A percentile compares a stretch with the other conserved stretches of the same genome.
These are phyloP conservation scores for Kodamaea leandrae DNA, from an alignment of 805 yeast genomes.

Conservation along the genomic window DNA sequence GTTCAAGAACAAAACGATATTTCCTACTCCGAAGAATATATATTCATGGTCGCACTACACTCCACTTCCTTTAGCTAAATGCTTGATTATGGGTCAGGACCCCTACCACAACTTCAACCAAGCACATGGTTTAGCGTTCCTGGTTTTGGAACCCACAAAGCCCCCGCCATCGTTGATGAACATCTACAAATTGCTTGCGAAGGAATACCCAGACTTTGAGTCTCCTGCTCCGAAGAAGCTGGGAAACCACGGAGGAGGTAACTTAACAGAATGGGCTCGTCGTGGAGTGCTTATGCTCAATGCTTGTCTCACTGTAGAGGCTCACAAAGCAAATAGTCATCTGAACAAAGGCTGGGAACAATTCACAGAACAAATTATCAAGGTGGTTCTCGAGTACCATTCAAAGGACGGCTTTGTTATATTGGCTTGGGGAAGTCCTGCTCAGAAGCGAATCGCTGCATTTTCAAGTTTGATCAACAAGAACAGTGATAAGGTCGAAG, in stretches of 20 bases:
- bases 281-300: constrained; percentile 87
- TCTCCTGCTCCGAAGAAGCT: constrained; percentile 39
- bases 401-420: constrained; percentile 55
- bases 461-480: constrained; percentile 22
- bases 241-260: constrained; percentile 53
- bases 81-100: constrained; percentile 89
- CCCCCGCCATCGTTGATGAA: constrained; percentile 84
- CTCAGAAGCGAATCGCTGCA: constrained; percentile 55
- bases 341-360: constrained; percentile 89
- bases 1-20: constrained; percentile 48
- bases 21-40: constrained; percentile 74
- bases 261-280: constrained; percentile 78
- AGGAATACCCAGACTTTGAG: constrained; percentile 64
- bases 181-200: constrained; percentile 73
- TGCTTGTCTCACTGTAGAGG: constrained; percentile 86
- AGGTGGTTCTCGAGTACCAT: constrained; percentile 48
- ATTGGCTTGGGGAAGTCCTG: constrained; percentile 82
- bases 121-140: constrained; percentile 95
- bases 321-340: constrained; percentile 92
- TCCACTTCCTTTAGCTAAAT: constrained; percentile 69
- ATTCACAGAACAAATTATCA: constrained; percentile 74
- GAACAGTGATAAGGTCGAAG: constrained; percentile 38
- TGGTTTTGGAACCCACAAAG: constrained; percentile 77
- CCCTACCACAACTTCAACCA: constrained; percentile 92
- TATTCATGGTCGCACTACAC: constrained; percentile 92